Conservation (phyloP, 106 monocot species). For the Platanthera guangdongensis region DNA sequence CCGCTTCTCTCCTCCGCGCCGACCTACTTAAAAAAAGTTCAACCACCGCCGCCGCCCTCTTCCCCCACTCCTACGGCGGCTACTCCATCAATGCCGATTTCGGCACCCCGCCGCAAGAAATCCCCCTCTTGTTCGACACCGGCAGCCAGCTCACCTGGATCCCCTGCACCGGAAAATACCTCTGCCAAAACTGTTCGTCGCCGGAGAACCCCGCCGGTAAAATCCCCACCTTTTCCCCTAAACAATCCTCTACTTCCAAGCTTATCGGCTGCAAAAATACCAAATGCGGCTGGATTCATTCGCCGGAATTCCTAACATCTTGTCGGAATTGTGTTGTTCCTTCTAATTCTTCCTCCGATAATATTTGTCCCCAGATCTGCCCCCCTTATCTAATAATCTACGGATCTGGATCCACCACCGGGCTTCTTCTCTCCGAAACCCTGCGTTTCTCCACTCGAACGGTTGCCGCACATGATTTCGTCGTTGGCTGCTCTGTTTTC, state of each 20-base stretch:
- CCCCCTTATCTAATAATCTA: constrained; percentile 69
- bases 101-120: constrained; percentile 37
- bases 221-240: constrained; percentile 48
- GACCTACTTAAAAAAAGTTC: constrained; percentile 21
- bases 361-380: constrained; percentile 27
- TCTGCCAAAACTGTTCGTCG: constrained; percentile 46
- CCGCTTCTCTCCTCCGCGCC: constrained; percentile 33
- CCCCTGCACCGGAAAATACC: constrained; percentile 68
- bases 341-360: constrained; percentile 7
- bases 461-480: constrained; percentile 21
- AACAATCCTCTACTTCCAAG: constrained; percentile 48
- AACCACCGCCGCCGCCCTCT: constrained; percentile 14
- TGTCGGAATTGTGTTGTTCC: constrained; percentile 23
- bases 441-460: constrained; percentile 19
- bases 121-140: constrained; percentile 71
- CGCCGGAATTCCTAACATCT: constrained; percentile 18
- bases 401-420: constrained; percentile 77
- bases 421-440: constrained; percentile 58
- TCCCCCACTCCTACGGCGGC: constrained; percentile 53
- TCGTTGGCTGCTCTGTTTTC: constrained; percentile 71
- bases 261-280: constrained; percentile 79
- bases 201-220: background rate
- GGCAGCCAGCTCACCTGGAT: constrained; percentile 67
- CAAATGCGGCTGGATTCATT: constrained; percentile 59
- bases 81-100: constrained; percentile 31